Percentiles rank a stretch among this genome's conserved stretches.
phyloP scores from a whole-genome alignment of 768 basidiomycete species.

The Panaeolus papilionaceus region DNA sequence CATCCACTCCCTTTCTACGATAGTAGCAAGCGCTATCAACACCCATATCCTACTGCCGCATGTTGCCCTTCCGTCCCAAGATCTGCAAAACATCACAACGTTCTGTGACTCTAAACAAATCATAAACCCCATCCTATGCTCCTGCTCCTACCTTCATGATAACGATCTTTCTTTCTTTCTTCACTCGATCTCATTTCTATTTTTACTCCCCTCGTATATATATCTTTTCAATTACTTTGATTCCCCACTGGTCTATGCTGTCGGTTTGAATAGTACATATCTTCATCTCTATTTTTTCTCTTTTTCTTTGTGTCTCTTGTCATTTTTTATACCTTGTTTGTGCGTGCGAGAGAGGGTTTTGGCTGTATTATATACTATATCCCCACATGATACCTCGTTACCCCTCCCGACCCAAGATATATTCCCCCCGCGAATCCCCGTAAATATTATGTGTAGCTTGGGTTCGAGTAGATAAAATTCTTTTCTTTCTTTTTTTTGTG shows the following conservation, averaged over 20 bases:
- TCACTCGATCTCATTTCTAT: not conserved
- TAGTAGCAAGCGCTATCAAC: not conserved
- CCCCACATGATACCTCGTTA: slow-evolving; percentile 4
- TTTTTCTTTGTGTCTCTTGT: not conserved
- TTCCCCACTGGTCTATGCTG: slow-evolving; percentile 10
- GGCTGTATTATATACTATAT: slow-evolving; percentile 7
- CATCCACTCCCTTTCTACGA: not conserved
- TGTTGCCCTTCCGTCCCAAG: not conserved
- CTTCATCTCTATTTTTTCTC: not conserved
- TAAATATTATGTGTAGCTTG: slow-evolving; percentile 2
- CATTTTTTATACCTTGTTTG: not conserved
- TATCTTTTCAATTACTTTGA: slow-evolving; percentile 3
- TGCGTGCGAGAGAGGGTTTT: not conserved
- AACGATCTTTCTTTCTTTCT: not conserved
- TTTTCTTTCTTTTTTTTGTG: not conserved
- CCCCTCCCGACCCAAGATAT: slow-evolving; percentile 2
- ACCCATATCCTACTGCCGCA: not conserved
- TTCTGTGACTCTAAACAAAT: not conserved
- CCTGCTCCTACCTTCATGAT: not conserved
- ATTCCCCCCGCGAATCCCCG: not conserved
- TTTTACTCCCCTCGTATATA: not conserved
- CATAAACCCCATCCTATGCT: not conserved
- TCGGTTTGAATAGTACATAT: slow-evolving; percentile 10
- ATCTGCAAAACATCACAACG: not conserved
- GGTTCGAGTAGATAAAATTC: slow-evolving; percentile 5